A percentile compares a stretch with the other conserved stretches of the same genome.
Conservation (phyloP, 257 asterid genomes). For the Capsicum baccatum region DNA sequence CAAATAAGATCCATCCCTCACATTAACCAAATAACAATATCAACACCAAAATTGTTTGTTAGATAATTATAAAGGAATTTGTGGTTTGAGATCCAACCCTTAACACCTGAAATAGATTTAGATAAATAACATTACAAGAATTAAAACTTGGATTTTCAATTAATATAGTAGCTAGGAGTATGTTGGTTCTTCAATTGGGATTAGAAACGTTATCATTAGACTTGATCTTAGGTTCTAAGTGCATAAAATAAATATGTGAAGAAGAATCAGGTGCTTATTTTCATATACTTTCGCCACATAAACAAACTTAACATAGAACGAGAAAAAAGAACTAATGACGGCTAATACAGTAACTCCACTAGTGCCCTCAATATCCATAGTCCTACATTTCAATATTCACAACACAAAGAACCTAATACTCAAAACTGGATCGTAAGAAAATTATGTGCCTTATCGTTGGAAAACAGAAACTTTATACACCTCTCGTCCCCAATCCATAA, state of each 20-base stretch:
- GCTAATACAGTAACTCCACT: conserved; percentile 28
- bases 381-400: conserved; percentile 29
- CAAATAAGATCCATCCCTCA: background rate
- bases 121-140: background rate
- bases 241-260: background rate
- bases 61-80: background rate
- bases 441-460: conserved; percentile 44
- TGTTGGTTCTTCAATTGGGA: background rate
- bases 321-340: background rate
- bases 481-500: too few relatives aligned
- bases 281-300: background rate
- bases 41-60: background rate
- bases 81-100: background rate
- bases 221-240: background rate
- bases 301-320: background rate
- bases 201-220: too few relatives aligned
- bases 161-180: background rate
- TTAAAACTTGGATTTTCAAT: background rate
- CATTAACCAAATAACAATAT: background rate
- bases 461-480: conserved; percentile 32
- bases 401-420: conserved; percentile 38
- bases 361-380: conserved; percentile 30
- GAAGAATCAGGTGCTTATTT: conserved; percentile 4
- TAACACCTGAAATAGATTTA: background rate
- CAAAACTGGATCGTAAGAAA: conserved; percentile 56